These are phyloP conservation scores for Raddia guianensis DNA, from an alignment of 176 grass and related monocot species.

Conservation along the genomic window DNA sequence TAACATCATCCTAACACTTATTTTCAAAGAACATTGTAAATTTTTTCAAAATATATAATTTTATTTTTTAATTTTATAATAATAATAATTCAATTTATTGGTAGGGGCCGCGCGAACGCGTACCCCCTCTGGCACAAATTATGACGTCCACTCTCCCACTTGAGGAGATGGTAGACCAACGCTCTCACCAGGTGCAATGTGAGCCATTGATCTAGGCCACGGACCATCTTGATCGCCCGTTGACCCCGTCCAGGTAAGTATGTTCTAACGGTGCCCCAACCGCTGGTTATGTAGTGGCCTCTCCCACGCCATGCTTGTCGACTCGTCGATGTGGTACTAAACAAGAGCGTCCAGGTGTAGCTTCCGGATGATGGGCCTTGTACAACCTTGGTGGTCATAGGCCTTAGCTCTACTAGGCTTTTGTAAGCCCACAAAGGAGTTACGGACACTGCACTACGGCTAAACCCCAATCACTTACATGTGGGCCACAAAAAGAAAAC, in stretches of 20 bases:
- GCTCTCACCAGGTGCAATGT: constrained; percentile 28
- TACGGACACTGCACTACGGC: no score
- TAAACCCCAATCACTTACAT: background rate
- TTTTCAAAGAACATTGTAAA: no score
- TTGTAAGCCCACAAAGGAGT: no score
- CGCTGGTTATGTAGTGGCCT: background rate
- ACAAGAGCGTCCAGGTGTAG: background rate
- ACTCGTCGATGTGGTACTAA: background rate
- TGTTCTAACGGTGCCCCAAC: rapidly evolving
- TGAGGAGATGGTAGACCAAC: constrained; percentile 45
- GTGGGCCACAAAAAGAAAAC: background rate
- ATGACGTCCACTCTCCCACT: constrained; percentile 48
- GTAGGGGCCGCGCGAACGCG: constrained; percentile 38
- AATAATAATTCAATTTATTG: background rate
- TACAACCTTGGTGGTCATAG: no score
- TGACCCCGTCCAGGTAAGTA: constrained; percentile 45
- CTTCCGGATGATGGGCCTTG: background rate
- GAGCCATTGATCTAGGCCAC: constrained; percentile 38
- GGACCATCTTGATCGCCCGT: constrained; percentile 6
- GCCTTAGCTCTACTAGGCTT: no score
- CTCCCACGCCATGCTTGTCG: background rate
- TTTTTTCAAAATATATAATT: no score
- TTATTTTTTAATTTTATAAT: no score
- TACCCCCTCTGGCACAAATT: constrained; percentile 52
- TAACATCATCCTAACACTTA: no score